phyloP scores from a whole-genome alignment of 805 yeast genomes.

The Candida insectorum region DNA sequence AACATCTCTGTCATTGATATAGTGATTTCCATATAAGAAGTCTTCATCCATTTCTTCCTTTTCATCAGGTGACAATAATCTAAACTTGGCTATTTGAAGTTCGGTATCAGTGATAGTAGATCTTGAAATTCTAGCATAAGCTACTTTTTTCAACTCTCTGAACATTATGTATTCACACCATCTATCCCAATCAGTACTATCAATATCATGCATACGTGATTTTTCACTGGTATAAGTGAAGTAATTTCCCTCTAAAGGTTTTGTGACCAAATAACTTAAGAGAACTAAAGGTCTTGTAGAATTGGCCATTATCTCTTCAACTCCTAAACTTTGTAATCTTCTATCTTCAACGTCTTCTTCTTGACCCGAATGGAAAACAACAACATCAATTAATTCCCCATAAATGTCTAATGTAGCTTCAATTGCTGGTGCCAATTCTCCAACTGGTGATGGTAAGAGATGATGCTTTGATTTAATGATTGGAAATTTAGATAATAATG shows the following conservation, averaged over 20 bases:
- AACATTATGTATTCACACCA: conserved; percentile 97
- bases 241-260: conserved; percentile 86
- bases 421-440: conserved; percentile 97
- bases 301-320: conserved; percentile 77
- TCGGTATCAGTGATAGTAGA: conserved; percentile 96
- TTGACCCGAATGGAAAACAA: conserved; percentile 97
- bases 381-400: conserved; percentile 83
- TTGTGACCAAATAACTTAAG: conserved; percentile 86
- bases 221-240: conserved; percentile 81
- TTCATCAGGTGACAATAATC: conserved; percentile 43
- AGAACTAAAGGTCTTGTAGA: conserved; percentile 81
- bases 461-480: conserved; percentile 88
- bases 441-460: conserved; percentile 92
- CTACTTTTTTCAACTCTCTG: conserved; percentile 81
- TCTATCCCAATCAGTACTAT: conserved; percentile 90
- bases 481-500: conserved; percentile 89
- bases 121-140: conserved; percentile 91
- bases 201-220: conserved; percentile 91
- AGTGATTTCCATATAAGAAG: conserved; percentile 52
- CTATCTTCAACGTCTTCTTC: conserved; percentile 97
- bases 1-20: conserved; percentile 54
- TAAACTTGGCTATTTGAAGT: conserved; percentile 91
- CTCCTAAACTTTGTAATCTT: conserved; percentile 73
- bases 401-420: conserved; percentile 92
- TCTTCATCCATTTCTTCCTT: conserved; percentile 28